These are phyloP conservation scores for Fusarium avenaceum DNA, from an alignment of 2,329 filamentous ascomycete species.

Conservation along the genomic window DNA sequence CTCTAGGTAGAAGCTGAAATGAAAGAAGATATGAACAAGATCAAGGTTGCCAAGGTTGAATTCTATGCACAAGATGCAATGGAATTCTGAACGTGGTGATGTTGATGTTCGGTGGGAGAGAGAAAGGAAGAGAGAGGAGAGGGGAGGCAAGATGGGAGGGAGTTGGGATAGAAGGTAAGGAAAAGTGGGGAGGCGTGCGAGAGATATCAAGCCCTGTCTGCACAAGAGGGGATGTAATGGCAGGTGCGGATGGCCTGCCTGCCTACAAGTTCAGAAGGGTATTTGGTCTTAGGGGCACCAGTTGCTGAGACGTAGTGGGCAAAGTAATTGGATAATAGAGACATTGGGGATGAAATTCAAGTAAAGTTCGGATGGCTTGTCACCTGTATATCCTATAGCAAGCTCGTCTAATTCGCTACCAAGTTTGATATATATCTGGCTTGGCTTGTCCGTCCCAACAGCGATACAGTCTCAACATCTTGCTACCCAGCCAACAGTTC, in stretches of 20 bases:
- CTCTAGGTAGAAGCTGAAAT: constrained; percentile 27
- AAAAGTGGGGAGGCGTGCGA: constrained; percentile 17
- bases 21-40: constrained; percentile 31
- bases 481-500: constrained; percentile 15
- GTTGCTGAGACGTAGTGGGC: constrained; percentile 14
- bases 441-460: constrained; percentile 1
- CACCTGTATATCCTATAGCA: not conserved
- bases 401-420: constrained; percentile 1
- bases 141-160: constrained; percentile 18
- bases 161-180: constrained; percentile 14
- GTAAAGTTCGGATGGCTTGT: not conserved
- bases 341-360: not conserved
- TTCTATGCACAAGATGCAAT: constrained; percentile 18
- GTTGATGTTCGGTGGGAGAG: constrained; percentile 28
- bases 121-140: constrained; percentile 8
- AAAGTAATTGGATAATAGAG: constrained; percentile 4
- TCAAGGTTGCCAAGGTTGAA: constrained; percentile 36
- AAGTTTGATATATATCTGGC: constrained; percentile 12
- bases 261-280: constrained; percentile 12
- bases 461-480: constrained; percentile 12
- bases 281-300: constrained; percentile 7
- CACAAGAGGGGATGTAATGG: constrained; percentile 9
- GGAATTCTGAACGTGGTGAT: constrained; percentile 28
- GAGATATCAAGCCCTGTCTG: constrained; percentile 4
- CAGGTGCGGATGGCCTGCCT: constrained; percentile 24